Percentiles rank a stretch among this genome's conserved stretches.
Conservation (phyloP, 2,329 filamentous ascomycete genomes). For the Xenoacremonium recifei region DNA sequence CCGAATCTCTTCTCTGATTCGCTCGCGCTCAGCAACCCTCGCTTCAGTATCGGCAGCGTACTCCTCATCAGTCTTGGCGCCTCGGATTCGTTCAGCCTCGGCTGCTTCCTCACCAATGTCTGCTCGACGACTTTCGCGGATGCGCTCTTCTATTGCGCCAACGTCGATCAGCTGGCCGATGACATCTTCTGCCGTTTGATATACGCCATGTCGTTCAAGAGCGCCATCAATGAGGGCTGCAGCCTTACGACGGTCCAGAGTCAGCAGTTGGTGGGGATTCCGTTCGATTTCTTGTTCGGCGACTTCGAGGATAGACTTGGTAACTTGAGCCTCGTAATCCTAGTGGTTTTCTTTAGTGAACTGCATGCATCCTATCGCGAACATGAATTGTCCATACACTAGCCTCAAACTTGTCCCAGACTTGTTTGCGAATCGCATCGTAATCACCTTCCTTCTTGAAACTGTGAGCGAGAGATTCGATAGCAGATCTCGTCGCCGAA, state of each 20-base stretch:
- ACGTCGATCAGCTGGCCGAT: conserved; percentile 69
- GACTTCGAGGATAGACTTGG: conserved; percentile 64
- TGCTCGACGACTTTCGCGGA: conserved; percentile 64
- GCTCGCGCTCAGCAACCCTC: conserved; percentile 60
- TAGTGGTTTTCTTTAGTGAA: conserved; percentile 30
- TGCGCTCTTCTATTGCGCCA: conserved; percentile 63
- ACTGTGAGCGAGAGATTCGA: conserved; percentile 72
- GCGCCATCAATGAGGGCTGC: conserved; percentile 76
- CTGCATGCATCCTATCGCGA: background rate
- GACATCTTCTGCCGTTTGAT: conserved; percentile 66
- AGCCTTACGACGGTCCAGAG: conserved; percentile 71
- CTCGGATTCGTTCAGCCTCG: conserved; percentile 60
- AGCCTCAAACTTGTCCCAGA: conserved; percentile 72
- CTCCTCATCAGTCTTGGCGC: conserved; percentile 70
- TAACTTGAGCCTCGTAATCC: conserved; percentile 69
- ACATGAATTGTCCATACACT: conserved; percentile 54
- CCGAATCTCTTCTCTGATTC: conserved; percentile 58
- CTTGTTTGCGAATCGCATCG: conserved; percentile 72
- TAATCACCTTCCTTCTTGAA: conserved; percentile 89
- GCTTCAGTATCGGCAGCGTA: conserved; percentile 67
- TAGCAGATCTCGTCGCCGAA: conserved; percentile 68
- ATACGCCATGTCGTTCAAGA: conserved; percentile 73
- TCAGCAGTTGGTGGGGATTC: conserved; percentile 68
- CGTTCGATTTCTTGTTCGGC: conserved; percentile 73
- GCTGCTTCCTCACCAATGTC: conserved; percentile 71